phyloP scores from a whole-genome alignment of 2,329 filamentous ascomycete species.

The Myriosclerotinia duriaeana region DNA sequence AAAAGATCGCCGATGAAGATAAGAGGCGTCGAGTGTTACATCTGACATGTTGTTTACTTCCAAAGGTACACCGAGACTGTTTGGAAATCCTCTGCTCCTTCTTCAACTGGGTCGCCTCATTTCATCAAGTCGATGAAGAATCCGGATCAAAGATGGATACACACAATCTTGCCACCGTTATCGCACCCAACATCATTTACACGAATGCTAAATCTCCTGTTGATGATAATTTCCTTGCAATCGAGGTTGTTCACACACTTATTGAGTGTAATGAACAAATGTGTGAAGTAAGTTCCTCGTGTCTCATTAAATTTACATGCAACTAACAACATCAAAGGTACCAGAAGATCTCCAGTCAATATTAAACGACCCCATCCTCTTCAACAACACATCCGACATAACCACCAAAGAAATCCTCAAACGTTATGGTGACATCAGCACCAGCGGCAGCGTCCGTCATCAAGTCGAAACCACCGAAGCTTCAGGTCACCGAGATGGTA shows the following conservation, averaged over 20 bases:
- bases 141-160: slow-evolving; percentile 98
- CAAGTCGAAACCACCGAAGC: slow-evolving; percentile 58
- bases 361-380: slow-evolving; percentile 77
- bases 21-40: slow-evolving; percentile 84
- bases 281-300: slow-evolving; percentile 72
- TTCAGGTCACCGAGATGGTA: slow-evolving; percentile 51
- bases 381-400: slow-evolving; percentile 79
- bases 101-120: slow-evolving; percentile 95
- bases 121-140: slow-evolving; percentile 96
- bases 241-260: slow-evolving; percentile 86
- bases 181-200: slow-evolving; percentile 91
- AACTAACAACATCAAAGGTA: slow-evolving; percentile 58
- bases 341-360: slow-evolving; percentile 88
- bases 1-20: slow-evolving; percentile 80
- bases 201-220: slow-evolving; percentile 65
- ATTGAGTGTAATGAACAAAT: slow-evolving; percentile 95
- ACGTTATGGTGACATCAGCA: slow-evolving; percentile 76
- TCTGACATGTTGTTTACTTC: slow-evolving; percentile 85
- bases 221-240: slow-evolving; percentile 90
- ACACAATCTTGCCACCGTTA: slow-evolving; percentile 94
- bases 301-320: slow-evolving; percentile 27
- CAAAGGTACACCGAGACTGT: slow-evolving; percentile 88
- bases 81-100: slow-evolving; percentile 95
- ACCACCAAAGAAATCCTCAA: slow-evolving; percentile 97
- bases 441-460: slow-evolving; percentile 53